Conservation (phyloP, 176 grass and related monocot genomes). For the Thalia dealbata region DNA sequence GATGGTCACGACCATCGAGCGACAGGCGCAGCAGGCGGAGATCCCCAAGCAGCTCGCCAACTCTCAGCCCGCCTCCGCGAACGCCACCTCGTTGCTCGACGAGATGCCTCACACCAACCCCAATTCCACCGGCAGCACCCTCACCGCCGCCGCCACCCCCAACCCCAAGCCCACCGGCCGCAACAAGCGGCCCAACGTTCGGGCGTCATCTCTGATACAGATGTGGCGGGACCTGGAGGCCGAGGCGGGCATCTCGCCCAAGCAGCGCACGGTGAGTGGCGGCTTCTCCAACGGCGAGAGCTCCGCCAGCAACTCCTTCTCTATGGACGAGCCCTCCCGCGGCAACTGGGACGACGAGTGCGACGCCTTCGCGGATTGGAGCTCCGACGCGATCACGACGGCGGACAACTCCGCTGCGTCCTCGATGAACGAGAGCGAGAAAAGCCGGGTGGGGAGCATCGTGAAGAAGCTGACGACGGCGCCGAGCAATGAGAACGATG, state of each 20-base stretch:
- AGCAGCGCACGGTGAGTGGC: slow-evolving; percentile 13
- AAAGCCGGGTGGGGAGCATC: slow-evolving; percentile 34
- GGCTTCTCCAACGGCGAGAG: not conserved
- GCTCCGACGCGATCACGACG: not conserved
- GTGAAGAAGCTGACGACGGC: slow-evolving; percentile 40
- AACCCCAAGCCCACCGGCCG: not conserved
- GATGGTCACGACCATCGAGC: slow-evolving; percentile 22
- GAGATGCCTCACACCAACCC: slow-evolving; percentile 25
- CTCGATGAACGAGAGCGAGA: slow-evolving; percentile 1
- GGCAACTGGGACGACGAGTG: slow-evolving; percentile 3
- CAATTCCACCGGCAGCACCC: slow-evolving; percentile 20
- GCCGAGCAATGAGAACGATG: not conserved
- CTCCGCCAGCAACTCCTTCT: not conserved
- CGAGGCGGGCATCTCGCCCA: slow-evolving; percentile 26
- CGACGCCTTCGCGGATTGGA: slow-evolving; percentile 2
- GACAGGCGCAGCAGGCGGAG: slow-evolving; percentile 52
- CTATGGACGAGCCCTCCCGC: not conserved
- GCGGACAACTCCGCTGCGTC: not conserved
- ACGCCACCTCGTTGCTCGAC: slow-evolving; percentile 38
- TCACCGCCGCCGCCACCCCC: not conserved
- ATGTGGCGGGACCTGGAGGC: slow-evolving; percentile 91
- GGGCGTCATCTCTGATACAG: slow-evolving; percentile 85
- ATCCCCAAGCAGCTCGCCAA: slow-evolving; percentile 34
- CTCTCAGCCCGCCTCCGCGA: slow-evolving; percentile 46
- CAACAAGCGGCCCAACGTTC: slow-evolving; percentile 43